Percentiles rank a stretch among this genome's conserved stretches.
Conservation (phyloP, 2,329 filamentous ascomycete genomes). For the Trichothecium sympodiale region DNA sequence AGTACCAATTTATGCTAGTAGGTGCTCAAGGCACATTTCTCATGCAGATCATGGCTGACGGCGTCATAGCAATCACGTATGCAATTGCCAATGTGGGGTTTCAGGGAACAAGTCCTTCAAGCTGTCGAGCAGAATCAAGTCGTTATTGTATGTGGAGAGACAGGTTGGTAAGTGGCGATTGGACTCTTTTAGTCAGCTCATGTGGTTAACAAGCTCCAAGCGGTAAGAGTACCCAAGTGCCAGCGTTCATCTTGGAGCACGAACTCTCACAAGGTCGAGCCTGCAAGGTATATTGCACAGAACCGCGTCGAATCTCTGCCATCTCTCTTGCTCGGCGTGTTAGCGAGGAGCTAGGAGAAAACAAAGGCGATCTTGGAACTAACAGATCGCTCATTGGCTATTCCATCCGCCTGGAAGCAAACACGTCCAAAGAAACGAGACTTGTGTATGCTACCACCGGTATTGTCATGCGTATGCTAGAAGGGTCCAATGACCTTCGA, state of each 20-base stretch:
- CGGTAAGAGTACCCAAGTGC: conserved; percentile 97
- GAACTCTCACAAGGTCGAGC: conserved; percentile 67
- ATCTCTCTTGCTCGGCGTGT: conserved; percentile 89
- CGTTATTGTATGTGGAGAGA: conserved; percentile 91
- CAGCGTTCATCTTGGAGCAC: conserved; percentile 83
- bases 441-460: conserved; percentile 83
- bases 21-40: conserved; percentile 12
- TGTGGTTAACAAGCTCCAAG: conserved; percentile 21
- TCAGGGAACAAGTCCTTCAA: conserved; percentile 65
- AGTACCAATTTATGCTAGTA: conserved; percentile 71
- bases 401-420: conserved; percentile 86
- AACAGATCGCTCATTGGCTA: conserved; percentile 80
- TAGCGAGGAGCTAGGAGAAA: conserved; percentile 88
- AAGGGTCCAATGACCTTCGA: conserved; percentile 72
- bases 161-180: conserved; percentile 68
- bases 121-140: conserved; percentile 73
- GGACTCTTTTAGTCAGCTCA: too few species aligned
- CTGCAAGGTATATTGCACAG: conserved; percentile 92
- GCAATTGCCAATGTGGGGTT: conserved; percentile 83
- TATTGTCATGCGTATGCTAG: conserved; percentile 97
- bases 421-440: conserved; percentile 68
- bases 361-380: conserved; percentile 70
- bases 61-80: conserved; percentile 45
- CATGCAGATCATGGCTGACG: conserved; percentile 4
- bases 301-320: conserved; percentile 89